These are phyloP conservation scores for Cichorium intybus DNA, from an alignment of 140 eudicot genomes.

Conservation along the genomic window DNA sequence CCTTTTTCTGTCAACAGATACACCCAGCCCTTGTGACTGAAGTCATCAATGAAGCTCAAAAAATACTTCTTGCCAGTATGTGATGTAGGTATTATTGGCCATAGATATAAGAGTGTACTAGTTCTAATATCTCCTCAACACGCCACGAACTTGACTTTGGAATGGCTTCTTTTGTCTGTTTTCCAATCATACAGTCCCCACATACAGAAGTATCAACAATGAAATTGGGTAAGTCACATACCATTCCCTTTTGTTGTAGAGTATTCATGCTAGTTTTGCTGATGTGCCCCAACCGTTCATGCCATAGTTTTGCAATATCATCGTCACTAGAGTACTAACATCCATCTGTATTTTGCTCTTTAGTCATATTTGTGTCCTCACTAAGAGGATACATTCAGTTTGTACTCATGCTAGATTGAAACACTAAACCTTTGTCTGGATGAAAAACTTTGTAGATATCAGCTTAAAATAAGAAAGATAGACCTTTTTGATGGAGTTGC, in stretches of 20 bases:
- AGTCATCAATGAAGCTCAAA: neutral
- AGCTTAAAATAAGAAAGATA: neutral
- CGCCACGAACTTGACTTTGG: neutral
- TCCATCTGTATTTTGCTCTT: neutral
- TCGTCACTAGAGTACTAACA: neutral
- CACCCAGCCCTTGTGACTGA: neutral
- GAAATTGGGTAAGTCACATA: neutral
- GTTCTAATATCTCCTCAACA: neutral
- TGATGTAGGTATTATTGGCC: neutral
- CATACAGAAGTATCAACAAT: accelerated
- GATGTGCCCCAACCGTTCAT: neutral
- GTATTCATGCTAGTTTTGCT: no score
- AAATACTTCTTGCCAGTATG: neutral
- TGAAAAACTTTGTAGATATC: conserved; percentile 8
- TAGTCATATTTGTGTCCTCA: no score
- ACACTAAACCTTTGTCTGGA: neutral
- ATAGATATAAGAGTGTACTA: neutral
- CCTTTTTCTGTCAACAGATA: neutral
- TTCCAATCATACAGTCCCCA: neutral
- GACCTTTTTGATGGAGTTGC: conserved; percentile 9
- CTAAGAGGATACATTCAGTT: conserved; percentile 4
- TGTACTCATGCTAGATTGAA: no score
- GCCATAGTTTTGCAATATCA: neutral
- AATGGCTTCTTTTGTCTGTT: neutral
- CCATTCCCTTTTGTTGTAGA: neutral